These are phyloP conservation scores for Exserohilum rostratum DNA, from an alignment of 2,329 filamentous ascomycete species.

Conservation along the genomic window DNA sequence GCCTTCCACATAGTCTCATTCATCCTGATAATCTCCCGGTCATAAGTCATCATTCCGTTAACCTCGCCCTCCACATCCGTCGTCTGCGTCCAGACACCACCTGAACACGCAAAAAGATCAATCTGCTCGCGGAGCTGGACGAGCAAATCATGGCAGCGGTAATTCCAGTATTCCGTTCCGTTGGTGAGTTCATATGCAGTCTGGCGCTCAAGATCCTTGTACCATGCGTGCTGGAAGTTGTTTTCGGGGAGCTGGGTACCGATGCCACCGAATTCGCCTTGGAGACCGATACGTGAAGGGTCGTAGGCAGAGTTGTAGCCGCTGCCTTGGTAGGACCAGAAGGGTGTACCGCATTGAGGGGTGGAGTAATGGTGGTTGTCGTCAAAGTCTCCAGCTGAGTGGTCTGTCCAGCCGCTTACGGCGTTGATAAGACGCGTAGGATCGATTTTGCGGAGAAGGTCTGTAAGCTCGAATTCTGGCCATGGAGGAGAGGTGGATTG, in stretches of 20 bases:
- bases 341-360: slow-evolving; percentile 73
- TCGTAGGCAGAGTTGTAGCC: slow-evolving; percentile 56
- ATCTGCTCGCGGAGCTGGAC: slow-evolving; percentile 57
- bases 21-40: slow-evolving; percentile 65
- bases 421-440: slow-evolving; percentile 68
- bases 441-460: slow-evolving; percentile 63
- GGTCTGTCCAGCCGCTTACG: slow-evolving; percentile 70
- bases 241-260: slow-evolving; percentile 62
- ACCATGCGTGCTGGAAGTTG: slow-evolving; percentile 68
- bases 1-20: slow-evolving; percentile 64
- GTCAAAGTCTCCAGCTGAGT: slow-evolving; percentile 68
- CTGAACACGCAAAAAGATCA: slow-evolving; percentile 66
- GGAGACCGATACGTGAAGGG: slow-evolving; percentile 67
- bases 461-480: slow-evolving; percentile 64
- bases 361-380: slow-evolving; percentile 77
- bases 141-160: slow-evolving; percentile 63
- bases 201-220: slow-evolving; percentile 62
- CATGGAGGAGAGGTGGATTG: slow-evolving; percentile 57
- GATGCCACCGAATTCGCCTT: slow-evolving; percentile 74
- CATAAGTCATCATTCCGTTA: slow-evolving; percentile 73
- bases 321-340: slow-evolving; percentile 65
- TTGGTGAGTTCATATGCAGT: slow-evolving; percentile 70
- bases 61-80: slow-evolving; percentile 77
- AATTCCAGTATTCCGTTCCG: slow-evolving; percentile 68
- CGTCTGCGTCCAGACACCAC: slow-evolving; percentile 74